Percentiles rank a stretch among this genome's conserved stretches.
phyloP scores from a whole-genome alignment of 768 basidiomycete genomes.

The Leccinum sublutescens region DNA sequence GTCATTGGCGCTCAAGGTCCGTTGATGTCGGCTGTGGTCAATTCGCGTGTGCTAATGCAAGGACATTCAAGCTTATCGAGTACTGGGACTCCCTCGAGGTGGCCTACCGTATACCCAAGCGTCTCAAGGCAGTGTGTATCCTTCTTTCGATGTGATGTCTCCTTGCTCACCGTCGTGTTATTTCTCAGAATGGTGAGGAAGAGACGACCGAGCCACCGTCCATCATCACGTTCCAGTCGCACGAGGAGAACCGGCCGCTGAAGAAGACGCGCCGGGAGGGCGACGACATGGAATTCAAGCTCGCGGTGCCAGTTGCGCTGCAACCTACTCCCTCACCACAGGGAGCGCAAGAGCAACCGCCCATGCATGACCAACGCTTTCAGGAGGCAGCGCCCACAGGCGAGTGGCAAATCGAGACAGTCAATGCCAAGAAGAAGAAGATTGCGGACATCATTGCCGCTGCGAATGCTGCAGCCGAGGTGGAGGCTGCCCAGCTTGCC shows the following conservation, averaged over 20 bases:
- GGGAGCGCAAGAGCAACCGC: not conserved
- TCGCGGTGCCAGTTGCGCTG: not conserved
- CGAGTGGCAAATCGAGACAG: not conserved
- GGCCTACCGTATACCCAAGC: slow-evolving; percentile 87
- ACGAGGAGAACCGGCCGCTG: slow-evolving; percentile 32
- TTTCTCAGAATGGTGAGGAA: slow-evolving; percentile 33
- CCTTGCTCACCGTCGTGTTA: not conserved
- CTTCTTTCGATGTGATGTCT: not conserved
- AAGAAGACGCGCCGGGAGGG: slow-evolving; percentile 33
- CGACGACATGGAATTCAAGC: slow-evolving; percentile 25
- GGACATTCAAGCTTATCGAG: slow-evolving; percentile 56
- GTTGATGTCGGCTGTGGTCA: slow-evolving; percentile 7
- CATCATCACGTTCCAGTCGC: slow-evolving; percentile 19
- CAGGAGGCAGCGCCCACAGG: not conserved
- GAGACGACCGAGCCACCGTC: slow-evolving; percentile 20
- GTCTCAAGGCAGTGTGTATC: slow-evolving; percentile 42
- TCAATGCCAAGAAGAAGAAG: slow-evolving; percentile 25
- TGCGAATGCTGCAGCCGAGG: slow-evolving; percentile 35
- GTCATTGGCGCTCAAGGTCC: slow-evolving; percentile 61
- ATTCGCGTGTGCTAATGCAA: not conserved
- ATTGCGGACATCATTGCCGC: slow-evolving; percentile 43
- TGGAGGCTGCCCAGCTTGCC: slow-evolving; percentile 31
- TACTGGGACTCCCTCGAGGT: slow-evolving; percentile 77
- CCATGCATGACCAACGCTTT: not conserved
- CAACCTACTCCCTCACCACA: not conserved